Conservation (phyloP, 139 green algal species). For the Pleodorina starrii region DNA sequence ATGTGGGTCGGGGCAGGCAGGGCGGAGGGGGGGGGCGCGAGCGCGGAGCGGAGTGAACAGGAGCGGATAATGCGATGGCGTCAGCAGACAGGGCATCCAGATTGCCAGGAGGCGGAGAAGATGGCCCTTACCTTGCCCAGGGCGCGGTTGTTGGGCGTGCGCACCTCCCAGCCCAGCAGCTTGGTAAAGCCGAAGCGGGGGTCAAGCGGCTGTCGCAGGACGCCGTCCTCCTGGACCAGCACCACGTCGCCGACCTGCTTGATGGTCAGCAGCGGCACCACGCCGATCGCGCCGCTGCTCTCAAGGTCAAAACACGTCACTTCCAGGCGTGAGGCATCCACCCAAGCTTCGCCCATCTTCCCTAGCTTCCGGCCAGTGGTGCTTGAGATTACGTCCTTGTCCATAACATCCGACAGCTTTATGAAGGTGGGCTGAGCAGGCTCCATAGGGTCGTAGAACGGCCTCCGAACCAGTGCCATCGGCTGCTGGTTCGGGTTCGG, state of each 20-base stretch:
- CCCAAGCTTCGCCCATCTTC: slow-evolving; percentile 72
- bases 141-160: slow-evolving; percentile 45
- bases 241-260: slow-evolving; percentile 85
- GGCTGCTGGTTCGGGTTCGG: neutral
- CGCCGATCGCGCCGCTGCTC: slow-evolving; percentile 47
- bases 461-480: slow-evolving; percentile 27
- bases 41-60: neutral
- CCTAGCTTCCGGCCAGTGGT: slow-evolving; percentile 75
- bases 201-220: slow-evolving; percentile 66
- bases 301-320: slow-evolving; percentile 80
- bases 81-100: neutral
- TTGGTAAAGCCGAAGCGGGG: slow-evolving; percentile 66
- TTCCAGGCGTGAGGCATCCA: slow-evolving; percentile 68
- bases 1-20: neutral
- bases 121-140: neutral
- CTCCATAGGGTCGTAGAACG: neutral
- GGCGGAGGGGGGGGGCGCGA: neutral
- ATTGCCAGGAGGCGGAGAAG: neutral
- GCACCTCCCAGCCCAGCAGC: slow-evolving; percentile 76
- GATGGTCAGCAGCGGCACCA: slow-evolving; percentile 72
- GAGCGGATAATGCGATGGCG: neutral
- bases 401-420: slow-evolving; percentile 56
- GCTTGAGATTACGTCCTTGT: slow-evolving; percentile 76
- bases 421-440: slow-evolving; percentile 17
- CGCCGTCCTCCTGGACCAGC: slow-evolving; percentile 81